Base-by-base conservation (phyloP, 257 asterid species). In the Osmanthus fragrans region DNA sequence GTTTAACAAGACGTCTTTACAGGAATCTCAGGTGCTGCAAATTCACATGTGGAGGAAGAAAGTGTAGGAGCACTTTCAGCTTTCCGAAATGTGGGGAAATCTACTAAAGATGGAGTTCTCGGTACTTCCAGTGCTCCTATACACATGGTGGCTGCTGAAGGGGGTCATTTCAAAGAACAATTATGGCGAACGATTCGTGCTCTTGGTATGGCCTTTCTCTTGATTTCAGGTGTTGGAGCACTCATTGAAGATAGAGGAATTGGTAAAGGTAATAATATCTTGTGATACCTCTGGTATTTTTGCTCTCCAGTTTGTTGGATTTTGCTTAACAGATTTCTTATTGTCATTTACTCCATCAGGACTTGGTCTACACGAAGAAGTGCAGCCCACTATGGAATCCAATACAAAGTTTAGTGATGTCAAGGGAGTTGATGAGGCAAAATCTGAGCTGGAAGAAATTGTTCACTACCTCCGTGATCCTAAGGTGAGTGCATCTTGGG, bases 401-500 rank as follows among this genome's bases (percentile, higher is more conserved):
- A 88, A 80, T 75, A 95, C 98, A 39, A 95, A 91, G 81, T 92
- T 93, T 79, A 88, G 92, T 82, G 97, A 93, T 60, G 97, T 95
- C 67, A 95, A 95, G 86, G 99, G 99, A 76, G 98, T 95, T 70
- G 99, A 95, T 79, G 99, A 95, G 89, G 99, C 98, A 51, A 95
- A 93, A 86, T 74, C 90, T 67, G 98, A 95, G 83, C 88, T 95
- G 81, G 97, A 95, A 85, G 99, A 95, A 86, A 95, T 95, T 78
- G 99, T 91, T 73, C 96, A 93, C 89, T 95, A 95, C 86, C 96
- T 95, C 79, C 96, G 99, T 82, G 98, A 95, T 86, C 98, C 99
- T 45, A 95, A 91, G 97, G 99, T 91, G 75, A 82, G 73, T 77
- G 64, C 75, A 45, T 71, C 30, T 67, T 56, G 51, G 30, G 76